These are phyloP conservation scores for Podospora pseudopauciseta DNA, from an alignment of 495 filamentous ascomycete species.

Conservation along the genomic window DNA sequence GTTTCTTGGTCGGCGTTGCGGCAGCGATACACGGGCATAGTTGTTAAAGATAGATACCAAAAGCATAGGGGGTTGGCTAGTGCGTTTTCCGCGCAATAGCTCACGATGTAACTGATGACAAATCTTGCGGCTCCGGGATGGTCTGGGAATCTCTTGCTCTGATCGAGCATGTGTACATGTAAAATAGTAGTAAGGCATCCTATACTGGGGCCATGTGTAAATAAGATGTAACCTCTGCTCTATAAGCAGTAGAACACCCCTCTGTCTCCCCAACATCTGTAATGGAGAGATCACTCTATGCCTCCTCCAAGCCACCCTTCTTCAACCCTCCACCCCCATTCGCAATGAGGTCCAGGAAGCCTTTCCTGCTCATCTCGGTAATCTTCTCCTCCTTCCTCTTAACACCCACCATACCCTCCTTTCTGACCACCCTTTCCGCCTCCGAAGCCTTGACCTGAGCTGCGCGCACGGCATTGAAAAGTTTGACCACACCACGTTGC, in stretches of 20 bases:
- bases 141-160: constrained; percentile 4
- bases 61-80: constrained; percentile 16
- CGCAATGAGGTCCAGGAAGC: constrained; percentile 90
- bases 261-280: neutral
- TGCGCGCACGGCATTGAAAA: constrained; percentile 92
- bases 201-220: neutral
- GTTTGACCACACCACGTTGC: constrained; percentile 85
- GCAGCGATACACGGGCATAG: constrained; percentile 13
- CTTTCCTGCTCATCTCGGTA: constrained; percentile 93
- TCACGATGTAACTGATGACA: neutral
- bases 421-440: constrained; percentile 62
- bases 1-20: constrained; percentile 8
- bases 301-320: constrained; percentile 50
- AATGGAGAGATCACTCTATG: constrained; percentile 24
- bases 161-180: constrained; percentile 13
- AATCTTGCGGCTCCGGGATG: neutral
- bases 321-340: constrained; percentile 53
- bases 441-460: constrained; percentile 82
- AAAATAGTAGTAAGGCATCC: constrained; percentile 11
- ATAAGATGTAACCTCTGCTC: constrained; percentile 12
- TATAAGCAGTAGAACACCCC: neutral
- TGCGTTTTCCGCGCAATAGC: neutral
- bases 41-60: constrained; percentile 25
- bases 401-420: constrained; percentile 70
- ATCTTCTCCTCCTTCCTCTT: constrained; percentile 74